Percentiles rank a stretch among this genome's conserved stretches.
Conservation (phyloP, 2,329 filamentous ascomycete species). For the Aspergillus fischeri region DNA sequence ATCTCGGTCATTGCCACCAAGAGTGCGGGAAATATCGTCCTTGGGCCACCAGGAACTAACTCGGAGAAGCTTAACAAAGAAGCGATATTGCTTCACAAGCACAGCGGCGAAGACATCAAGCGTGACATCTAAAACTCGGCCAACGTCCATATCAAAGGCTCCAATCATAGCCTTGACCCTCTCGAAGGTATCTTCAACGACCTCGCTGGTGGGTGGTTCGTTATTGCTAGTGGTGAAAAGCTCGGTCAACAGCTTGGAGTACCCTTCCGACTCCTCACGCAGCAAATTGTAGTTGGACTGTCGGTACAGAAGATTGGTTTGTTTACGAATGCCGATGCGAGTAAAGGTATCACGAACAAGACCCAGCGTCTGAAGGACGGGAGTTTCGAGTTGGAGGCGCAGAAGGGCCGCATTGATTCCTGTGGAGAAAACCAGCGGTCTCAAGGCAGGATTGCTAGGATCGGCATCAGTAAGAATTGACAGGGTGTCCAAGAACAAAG, state of each 20-base stretch:
- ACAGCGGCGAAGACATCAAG: constrained; percentile 93
- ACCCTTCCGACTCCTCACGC: constrained; percentile 93
- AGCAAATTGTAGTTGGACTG: constrained; percentile 96
- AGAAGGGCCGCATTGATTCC: constrained; percentile 68
- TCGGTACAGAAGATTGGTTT: constrained; percentile 88
- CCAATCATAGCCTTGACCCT: constrained; percentile 91
- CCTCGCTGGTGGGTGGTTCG: constrained; percentile 67
- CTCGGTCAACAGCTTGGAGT: constrained; percentile 92
- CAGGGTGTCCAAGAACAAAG: constrained; percentile 77
- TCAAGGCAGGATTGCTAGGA: constrained; percentile 54
- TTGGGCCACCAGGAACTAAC: constrained; percentile 96
- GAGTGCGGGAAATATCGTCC: constrained; percentile 49
- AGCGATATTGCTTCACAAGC: constrained; percentile 85
- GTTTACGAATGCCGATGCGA: constrained; percentile 78
- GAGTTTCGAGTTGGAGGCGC: constrained; percentile 77
- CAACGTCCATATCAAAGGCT: constrained; percentile 94
- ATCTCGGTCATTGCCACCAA: constrained; percentile 33
- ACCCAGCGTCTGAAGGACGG: constrained; percentile 69
- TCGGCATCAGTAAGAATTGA: constrained; percentile 74
- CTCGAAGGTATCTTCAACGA: constrained; percentile 82
- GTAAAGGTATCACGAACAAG: constrained; percentile 82
- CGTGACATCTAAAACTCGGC: constrained; percentile 87
- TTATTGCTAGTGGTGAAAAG: constrained; percentile 83
- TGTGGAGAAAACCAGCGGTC: constrained; percentile 66
- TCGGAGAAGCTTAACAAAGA: constrained; percentile 89